Evolutionary conservation across 2,329 filamentous ascomycete species (phyloP), one percentile per base, ranked within the genome.

Genomic region (Alternaria sp.): DNA sequence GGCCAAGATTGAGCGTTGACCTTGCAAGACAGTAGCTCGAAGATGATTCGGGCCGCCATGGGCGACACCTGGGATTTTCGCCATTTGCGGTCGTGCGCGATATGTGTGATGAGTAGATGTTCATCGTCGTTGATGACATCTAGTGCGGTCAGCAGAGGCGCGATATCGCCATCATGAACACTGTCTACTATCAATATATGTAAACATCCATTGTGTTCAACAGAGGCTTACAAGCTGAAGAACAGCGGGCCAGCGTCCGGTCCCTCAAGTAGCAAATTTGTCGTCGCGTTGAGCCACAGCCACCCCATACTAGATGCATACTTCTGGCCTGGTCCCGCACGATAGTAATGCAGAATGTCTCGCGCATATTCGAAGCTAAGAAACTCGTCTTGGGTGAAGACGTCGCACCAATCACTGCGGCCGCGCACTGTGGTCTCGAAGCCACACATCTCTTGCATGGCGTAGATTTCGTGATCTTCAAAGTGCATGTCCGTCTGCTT

Each of bases 391-490:
- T 77, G 75, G 0, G 80, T 83, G 69, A 87, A 87, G 8, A 86
- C 78, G 54, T 82, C 72, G 62, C 85, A 87, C 85, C 85, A 87
- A 5, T 79, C 78, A 68, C 83, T 86, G 23, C 72, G 75, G 6
- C 85, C 85, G 56, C 82, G 79, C 0, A 82, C 81, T 2, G 83
- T 80, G 0, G 78, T 84, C 70, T 87, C 85, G 62, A 87, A 88
- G 1, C 83, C 85, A 67, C 85, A 87, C 77, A 86, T 82, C 63
- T 87, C 84, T 69, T 87, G 85, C 85, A 87, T 87, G 57, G 81
- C 79, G 65, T 82, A 87, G 36, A 87, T 71, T 53, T 87, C 84
- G 3, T 76, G 66, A 44, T 80, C 76, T 0, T 72, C 77, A 55
- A 85, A 79, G 13, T 67, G 51, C 37, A 85, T 73, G 2, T 72